A percentile compares a stretch with the other conserved stretches of the same genome.
Conservation (phyloP, 495 filamentous ascomycete species). For the Lasiosphaeris hirsuta region DNA sequence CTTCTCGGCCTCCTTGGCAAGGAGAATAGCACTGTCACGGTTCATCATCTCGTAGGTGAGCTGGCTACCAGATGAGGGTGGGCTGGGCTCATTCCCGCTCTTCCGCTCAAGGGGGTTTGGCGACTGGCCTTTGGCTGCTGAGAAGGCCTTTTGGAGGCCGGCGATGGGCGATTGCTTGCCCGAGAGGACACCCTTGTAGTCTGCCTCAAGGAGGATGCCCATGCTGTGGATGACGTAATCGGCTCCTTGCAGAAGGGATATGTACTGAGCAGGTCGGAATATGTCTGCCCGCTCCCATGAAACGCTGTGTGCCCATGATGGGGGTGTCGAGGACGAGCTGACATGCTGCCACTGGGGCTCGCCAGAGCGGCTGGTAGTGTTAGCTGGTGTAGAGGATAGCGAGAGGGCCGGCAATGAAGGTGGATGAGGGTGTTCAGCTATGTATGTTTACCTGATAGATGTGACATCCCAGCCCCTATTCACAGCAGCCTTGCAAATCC, state of each 20-base stretch:
- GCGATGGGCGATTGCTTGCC: conserved; percentile 73
- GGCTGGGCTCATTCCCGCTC: neutral
- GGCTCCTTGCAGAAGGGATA: conserved; percentile 63
- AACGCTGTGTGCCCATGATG: conserved; percentile 76
- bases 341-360: conserved; percentile 78
- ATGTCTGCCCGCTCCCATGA: conserved; percentile 86
- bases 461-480: conserved; percentile 82
- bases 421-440: neutral
- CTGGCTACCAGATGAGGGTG: conserved; percentile 58
- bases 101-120: conserved; percentile 59
- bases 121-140: conserved; percentile 43
- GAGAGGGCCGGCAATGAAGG: neutral
- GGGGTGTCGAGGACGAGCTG: conserved; percentile 67
- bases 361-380: conserved; percentile 68
- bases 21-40: conserved; percentile 74
- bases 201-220: conserved; percentile 95
- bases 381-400: neutral
- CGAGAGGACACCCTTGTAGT: conserved; percentile 89
- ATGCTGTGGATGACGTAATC: conserved; percentile 87
- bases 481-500: conserved; percentile 87
- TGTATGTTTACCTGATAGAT: conserved; percentile 67
- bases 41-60: conserved; percentile 98
- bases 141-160: conserved; percentile 73
- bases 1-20: conserved; percentile 74
- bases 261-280: conserved; percentile 74